Percentiles rank a stretch among this genome's conserved stretches.
Evolutionary conservation across 164 flowering plant genomes (phyloP).

Genomic region (Litsea cubeba): DNA sequence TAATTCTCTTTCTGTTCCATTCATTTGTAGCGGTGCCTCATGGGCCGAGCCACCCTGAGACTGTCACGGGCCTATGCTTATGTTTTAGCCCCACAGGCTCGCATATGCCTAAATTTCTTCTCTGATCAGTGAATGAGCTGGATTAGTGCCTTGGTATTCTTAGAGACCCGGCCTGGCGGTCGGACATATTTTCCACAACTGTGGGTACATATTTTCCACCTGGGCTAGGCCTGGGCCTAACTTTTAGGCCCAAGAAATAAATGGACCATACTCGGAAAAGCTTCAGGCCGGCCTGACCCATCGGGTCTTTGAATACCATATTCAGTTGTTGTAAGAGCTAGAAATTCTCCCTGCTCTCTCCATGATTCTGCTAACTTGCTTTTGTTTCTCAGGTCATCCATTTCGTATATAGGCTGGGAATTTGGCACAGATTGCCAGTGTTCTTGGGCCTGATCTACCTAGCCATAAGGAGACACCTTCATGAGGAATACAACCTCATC

Average conservation of each 20-base stretch:
- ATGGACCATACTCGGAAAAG: not conserved
- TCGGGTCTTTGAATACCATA: not conserved
- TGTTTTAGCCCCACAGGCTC: too few species aligned
- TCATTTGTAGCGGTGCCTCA: not conserved
- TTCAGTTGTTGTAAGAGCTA: not conserved
- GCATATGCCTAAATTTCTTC: not conserved
- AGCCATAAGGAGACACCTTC: slow-evolving; percentile 31
- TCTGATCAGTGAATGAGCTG: not conserved
- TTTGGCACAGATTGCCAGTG: slow-evolving; percentile 44
- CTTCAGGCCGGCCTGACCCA: not conserved
- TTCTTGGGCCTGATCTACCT: slow-evolving; percentile 33
- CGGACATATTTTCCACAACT: not conserved
- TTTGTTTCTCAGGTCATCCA: slow-evolving; percentile 24
- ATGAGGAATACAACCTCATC: slow-evolving; percentile 31
- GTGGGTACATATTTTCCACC: not conserved
- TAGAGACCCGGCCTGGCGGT: not conserved
- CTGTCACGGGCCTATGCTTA: too few species aligned
- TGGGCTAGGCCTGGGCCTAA: not conserved
- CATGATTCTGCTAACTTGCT: not conserved
- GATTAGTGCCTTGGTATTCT: not conserved
- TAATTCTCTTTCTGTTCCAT: not conserved
- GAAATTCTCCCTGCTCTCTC: not conserved
- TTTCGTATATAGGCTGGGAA: slow-evolving; percentile 24
- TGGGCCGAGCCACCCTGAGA: too few species aligned
- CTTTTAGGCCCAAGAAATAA: not conserved